These are phyloP conservation scores for Chytriomyces confervae DNA, from an alignment of 192 early-diverging fungal genomes.

Conservation along the genomic window DNA sequence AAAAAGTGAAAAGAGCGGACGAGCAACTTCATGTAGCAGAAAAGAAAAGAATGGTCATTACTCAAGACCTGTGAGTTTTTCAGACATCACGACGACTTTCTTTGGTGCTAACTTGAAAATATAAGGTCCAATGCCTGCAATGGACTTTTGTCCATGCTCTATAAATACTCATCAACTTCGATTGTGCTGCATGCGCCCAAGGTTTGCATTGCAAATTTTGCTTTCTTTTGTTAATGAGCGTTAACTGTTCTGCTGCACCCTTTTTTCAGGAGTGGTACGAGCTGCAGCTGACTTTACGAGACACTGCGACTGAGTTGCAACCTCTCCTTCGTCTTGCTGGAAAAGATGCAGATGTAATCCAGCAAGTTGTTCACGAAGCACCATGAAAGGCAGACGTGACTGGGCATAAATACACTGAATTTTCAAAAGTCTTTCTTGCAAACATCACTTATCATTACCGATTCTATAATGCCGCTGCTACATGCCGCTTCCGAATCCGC, in stretches of 20 bases:
- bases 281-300: not conserved
- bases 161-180: not conserved
- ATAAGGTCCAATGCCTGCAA: conserved; percentile 3
- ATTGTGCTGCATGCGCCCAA: not conserved
- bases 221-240: not conserved
- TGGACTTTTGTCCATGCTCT: not conserved
- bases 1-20: not conserved
- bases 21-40: not conserved
- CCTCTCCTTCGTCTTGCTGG: not conserved
- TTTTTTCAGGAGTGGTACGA: conserved; percentile 1
- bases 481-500: too few species aligned
- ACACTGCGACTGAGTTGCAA: conserved; percentile 10
- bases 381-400: too few species aligned
- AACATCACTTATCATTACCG: too few species aligned
- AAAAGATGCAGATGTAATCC: not conserved
- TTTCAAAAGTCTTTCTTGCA: too few species aligned
- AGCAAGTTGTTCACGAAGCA: too few species aligned
- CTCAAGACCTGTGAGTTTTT: not conserved
- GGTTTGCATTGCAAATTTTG: not conserved
- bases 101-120: not conserved
- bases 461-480: too few species aligned
- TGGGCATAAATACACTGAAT: too few species aligned
- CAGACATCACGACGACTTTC: not conserved
- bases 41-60: not conserved
- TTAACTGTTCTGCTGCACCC: not conserved